Evolutionary conservation across 2,329 filamentous ascomycete species (phyloP), one percentile per base, ranked within the genome.

Genomic region (Penicillium olsonii): DNA sequence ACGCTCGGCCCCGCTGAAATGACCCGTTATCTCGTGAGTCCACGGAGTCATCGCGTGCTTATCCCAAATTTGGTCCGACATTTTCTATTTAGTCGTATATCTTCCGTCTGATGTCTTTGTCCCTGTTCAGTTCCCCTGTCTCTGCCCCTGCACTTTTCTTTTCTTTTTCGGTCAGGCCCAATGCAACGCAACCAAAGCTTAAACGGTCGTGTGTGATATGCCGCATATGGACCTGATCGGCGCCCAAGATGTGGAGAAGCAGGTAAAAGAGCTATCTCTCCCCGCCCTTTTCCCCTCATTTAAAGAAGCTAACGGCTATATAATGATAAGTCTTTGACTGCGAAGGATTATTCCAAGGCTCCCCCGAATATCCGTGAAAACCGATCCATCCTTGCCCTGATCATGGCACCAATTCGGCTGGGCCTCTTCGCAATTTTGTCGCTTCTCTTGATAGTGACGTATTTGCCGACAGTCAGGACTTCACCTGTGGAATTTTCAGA

Each of bases 241-340:
- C 41, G 24, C 15, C 27, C 38, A 52, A 50, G 59, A 66, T 63
- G 63, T 59, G 62, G 66, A 67, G 64, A 68, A 67, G 20, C 51
- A 62, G 63, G 65, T 67, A 64, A 33, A 54, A 14, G 37, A 46
- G 2, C 42, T 46, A 37, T 37, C 26, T 27, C 34, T 40, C 37
- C 44, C 34, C 45, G 42, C 40, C 37, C 39, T 34, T 42, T 40
- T 42, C 26, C 14, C 45, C 24, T 26, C 38, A 20, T 42, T 34
- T 17, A 29, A 14, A 33, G 26, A 45, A 38, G 37, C 22, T 42
- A 47, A 15, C 24, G 27, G 37, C 37, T 15, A 45, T 46, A 20
- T 34, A 45, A 50, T 34, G 38, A n/a, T 18, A 27, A 9, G n/a
- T 29, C n/a, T n/a, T 49, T 63, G 63, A 54, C 57, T 37, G 49